These are phyloP conservation scores for Tilletia indica DNA, from an alignment of 1,284 basidiomycete species.

Conservation along the genomic window DNA sequence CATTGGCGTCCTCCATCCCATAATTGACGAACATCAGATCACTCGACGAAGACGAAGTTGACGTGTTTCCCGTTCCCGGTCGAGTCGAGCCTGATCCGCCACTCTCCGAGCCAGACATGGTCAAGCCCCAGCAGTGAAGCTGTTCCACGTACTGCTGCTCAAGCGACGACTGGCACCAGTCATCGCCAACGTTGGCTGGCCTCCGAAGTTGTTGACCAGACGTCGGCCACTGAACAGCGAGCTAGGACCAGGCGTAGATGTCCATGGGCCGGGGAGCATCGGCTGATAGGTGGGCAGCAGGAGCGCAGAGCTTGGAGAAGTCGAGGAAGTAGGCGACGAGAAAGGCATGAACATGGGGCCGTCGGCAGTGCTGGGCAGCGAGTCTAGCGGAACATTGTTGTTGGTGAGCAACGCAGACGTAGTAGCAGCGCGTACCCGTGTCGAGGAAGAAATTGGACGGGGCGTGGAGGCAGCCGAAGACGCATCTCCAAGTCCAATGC, in stretches of 20 bases:
- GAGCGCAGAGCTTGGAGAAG: too few relatives aligned
- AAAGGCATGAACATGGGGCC: background rate
- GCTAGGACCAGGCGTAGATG: too few relatives aligned
- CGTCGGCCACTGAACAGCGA: too few relatives aligned
- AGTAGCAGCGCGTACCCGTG: background rate
- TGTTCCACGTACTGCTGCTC: background rate
- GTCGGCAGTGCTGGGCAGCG: background rate
- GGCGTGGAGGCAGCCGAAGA: constrained; percentile 1
- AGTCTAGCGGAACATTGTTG: background rate
- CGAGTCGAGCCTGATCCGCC: background rate
- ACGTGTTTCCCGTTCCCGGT: background rate
- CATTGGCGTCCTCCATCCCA: constrained; percentile 14
- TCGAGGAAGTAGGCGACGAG: background rate
- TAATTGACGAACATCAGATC: constrained; percentile 13
- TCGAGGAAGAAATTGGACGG: background rate
- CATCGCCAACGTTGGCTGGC: too few relatives aligned
- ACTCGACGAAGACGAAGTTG: background rate
- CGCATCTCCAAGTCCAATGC: too few relatives aligned
- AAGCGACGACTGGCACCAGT: background rate
- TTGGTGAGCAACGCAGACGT: background rate
- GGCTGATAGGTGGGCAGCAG: too few relatives aligned
- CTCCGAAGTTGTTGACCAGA: too few relatives aligned
- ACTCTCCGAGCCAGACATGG: background rate
- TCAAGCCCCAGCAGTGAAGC: too few relatives aligned
- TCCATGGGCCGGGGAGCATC: too few relatives aligned